phyloP scores from a whole-genome alignment of 148 eudicot species.

The Cornus controversa region DNA sequence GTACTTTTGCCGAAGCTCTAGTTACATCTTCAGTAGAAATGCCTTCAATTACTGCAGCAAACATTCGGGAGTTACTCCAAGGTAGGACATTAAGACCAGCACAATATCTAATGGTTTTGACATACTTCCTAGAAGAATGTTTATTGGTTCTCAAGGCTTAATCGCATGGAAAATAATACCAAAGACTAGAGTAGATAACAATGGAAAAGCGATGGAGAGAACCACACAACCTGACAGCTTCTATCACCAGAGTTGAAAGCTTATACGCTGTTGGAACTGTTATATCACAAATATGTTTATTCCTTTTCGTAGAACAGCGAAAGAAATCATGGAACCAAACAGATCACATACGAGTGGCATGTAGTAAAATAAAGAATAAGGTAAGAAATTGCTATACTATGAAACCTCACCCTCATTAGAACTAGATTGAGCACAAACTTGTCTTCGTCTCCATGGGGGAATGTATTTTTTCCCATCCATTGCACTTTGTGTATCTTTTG shows the following conservation, averaged over 20 bases:
- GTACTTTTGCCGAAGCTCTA: constrained; percentile 26
- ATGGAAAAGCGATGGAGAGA: background rate
- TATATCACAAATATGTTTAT: background rate
- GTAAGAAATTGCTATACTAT: background rate
- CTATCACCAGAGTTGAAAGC: constrained; percentile 4
- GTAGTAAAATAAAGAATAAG: background rate
- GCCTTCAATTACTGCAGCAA: constrained; percentile 28
- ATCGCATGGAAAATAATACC: background rate
- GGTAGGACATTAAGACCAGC: too few species aligned
- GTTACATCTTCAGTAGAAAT: constrained; percentile 12
- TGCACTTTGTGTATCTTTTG: constrained; percentile 5
- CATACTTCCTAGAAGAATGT: background rate
- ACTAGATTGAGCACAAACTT: constrained; percentile 14
- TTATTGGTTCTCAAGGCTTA: background rate
- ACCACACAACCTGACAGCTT: background rate
- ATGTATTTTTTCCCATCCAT: constrained; percentile 21
- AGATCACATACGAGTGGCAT: background rate
- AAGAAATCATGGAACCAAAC: too few species aligned
- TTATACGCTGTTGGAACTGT: too few species aligned
- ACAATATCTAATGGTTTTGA: background rate
- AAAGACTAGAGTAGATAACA: background rate
- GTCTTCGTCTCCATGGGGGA: constrained; percentile 33
- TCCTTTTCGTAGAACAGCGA: background rate
- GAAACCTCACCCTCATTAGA: background rate
- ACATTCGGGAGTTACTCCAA: background rate